Evolutionary conservation across 2,329 filamentous ascomycete genomes (phyloP).

Genomic region (Akanthomyces lecanii): DNA sequence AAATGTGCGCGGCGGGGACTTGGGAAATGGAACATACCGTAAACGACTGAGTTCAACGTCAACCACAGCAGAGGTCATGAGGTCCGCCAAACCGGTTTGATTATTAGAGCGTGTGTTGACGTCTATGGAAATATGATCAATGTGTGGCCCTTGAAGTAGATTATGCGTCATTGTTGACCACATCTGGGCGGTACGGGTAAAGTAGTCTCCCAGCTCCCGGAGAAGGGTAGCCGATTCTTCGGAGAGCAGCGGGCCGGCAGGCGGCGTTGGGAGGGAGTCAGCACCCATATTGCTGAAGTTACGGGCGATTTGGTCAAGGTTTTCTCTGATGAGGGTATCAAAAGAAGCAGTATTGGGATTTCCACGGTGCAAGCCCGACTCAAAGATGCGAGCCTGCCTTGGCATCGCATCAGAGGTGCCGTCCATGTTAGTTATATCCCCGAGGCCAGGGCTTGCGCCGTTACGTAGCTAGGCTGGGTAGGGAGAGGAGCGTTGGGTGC

Average conservation of each 20-base stretch:
- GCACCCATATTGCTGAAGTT: constrained; percentile 10
- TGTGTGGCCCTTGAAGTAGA: constrained; percentile 31
- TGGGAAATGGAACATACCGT: constrained; percentile 26
- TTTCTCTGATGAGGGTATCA: constrained; percentile 9
- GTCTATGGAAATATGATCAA: constrained; percentile 26
- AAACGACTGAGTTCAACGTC: constrained; percentile 32
- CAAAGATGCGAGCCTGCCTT: constrained; percentile 13
- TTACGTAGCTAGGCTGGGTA: constrained; percentile 2
- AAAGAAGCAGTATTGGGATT: neutral
- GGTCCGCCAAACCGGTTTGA: constrained; percentile 27
- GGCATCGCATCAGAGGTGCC: constrained; percentile 10
- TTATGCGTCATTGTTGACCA: constrained; percentile 32
- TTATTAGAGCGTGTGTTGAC: constrained; percentile 27
- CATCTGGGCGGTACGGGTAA: constrained; percentile 31
- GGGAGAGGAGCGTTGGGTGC: neutral
- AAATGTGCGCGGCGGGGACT: neutral
- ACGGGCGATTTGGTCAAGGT: constrained; percentile 2
- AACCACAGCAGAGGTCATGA: constrained; percentile 27
- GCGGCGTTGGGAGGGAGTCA: constrained; percentile 16
- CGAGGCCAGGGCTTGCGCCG: constrained; percentile 1
- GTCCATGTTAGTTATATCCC: constrained; percentile 11
- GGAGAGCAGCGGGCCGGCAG: constrained; percentile 13
- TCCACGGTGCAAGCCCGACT: constrained; percentile 7
- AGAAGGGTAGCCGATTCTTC: constrained; percentile 27
- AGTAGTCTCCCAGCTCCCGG: constrained; percentile 34